phyloP scores from a whole-genome alignment of 352 stramenopile species.

The Pythium insidiosum region DNA sequence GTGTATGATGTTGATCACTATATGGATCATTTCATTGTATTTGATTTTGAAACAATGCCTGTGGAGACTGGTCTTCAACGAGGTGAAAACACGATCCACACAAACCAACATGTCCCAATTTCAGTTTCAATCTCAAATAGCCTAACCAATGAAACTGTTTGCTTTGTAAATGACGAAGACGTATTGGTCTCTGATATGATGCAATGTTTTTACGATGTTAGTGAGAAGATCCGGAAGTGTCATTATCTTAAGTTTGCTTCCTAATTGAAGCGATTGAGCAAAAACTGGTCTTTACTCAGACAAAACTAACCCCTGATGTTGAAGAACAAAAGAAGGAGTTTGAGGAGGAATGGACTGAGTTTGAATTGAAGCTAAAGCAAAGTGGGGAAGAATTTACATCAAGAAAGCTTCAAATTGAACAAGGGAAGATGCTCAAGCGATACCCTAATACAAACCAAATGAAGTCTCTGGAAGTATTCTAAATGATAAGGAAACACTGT shows the following conservation, averaged over 20 bases:
- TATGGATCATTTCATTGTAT: conserved; percentile 10
- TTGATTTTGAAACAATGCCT: conserved; percentile 9
- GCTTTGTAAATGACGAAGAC: conserved; percentile 6
- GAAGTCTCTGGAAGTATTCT: too few species aligned
- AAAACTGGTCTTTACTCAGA: too few species aligned
- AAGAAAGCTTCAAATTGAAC: too few species aligned
- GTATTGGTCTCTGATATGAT: conserved; percentile 5
- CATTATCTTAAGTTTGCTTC: conserved; percentile 1
- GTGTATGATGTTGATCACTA: conserved; percentile 15
- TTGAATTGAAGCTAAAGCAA: too few species aligned
- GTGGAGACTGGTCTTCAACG: not conserved
- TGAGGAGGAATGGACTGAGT: too few species aligned
- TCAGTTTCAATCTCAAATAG: conserved; percentile 6
- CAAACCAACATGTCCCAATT: not conserved
- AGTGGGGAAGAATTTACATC: too few species aligned
- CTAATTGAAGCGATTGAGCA: conserved; percentile 1
- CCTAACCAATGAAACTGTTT: not conserved
- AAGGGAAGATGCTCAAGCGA: too few species aligned
- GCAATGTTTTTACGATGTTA: not conserved
- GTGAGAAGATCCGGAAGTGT: not conserved
- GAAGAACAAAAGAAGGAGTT: too few species aligned
- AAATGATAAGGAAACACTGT: too few species aligned
- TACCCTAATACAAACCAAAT: too few species aligned
- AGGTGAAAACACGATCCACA: conserved; percentile 2
- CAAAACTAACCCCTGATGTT: too few species aligned